Evolutionary conservation across 176 grass and related monocot species (phyloP), one percentile per base, ranked within the genome.

Genomic region (Poa pratensis): DNA sequence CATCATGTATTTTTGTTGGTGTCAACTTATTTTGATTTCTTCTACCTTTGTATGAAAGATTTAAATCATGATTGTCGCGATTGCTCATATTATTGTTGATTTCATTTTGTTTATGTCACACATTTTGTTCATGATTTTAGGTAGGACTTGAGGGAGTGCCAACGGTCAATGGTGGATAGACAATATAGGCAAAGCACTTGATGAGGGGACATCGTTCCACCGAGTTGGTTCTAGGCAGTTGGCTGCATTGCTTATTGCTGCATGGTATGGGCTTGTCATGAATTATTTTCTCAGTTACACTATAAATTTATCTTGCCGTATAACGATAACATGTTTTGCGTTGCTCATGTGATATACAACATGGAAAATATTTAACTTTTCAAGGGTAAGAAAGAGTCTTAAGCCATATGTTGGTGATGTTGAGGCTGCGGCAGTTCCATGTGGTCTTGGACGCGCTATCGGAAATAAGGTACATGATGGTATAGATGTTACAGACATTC

Each of bases 111-210:
- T n/a, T 75, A 65, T 28, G 23, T 74, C 40, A 42, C 15, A 74
- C 48, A 60, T 83, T 60, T 75, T 87, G 35, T 76, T 81, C 69
- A 76, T 84, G 85, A 54, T 85, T 80, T 60, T 87, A 98, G 96
- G 96, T 98, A 92, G 96, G 96, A 82, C 93, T 98, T 55, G 95
- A 98, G 89, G 95, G 93, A 98, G 95, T 86, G 86, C 91, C 34
- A 95, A 98, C 67, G 93, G 95, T 55, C 95, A 98, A 82, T 98
- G 95, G 95, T 98, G 95, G 95, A 93, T 98, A 85, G 92, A 93
- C 24, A 87, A 92, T 86, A 98, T 98, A 76, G 95, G 95, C 51
- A 95, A 88, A 82, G 92, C 93, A 12, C 85, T 98, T 87, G 93
- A 92, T 60, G 93, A 98, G 84, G 95, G 95, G 65, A 86, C 83